phyloP scores from a whole-genome alignment of 257 asterid genomes.

The Nicotiana undulata region DNA sequence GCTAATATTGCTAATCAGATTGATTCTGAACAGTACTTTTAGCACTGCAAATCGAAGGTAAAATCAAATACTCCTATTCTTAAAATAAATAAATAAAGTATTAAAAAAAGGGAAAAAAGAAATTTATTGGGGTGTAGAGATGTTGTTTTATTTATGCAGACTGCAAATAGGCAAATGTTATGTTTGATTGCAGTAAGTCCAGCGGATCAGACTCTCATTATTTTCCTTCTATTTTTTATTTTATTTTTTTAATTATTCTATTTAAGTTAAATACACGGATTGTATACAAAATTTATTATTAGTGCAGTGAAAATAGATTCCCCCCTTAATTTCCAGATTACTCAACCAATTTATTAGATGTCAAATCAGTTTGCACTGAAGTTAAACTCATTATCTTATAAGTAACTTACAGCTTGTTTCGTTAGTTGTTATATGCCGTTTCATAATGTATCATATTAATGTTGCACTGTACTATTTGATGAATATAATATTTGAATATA shows the following conservation, averaged over 20 bases:
- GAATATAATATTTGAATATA: no score
- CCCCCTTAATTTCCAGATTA: no score
- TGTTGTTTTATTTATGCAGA: slow-evolving; percentile 2
- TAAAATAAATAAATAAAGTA: neutral
- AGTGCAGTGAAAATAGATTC: no score
- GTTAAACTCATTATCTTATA: no score
- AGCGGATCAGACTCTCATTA: slow-evolving; percentile 5
- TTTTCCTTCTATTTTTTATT: neutral
- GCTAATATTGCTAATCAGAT: neutral
- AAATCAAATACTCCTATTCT: neutral
- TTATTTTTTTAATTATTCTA: neutral
- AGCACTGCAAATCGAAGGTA: neutral
- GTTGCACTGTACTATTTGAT: no score
- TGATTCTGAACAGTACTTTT: slow-evolving; percentile 3
- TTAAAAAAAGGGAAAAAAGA: neutral
- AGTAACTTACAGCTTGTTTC: no score
- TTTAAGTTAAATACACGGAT: neutral
- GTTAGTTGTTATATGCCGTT: no score
- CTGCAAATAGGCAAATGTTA: neutral
- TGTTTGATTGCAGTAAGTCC: neutral
- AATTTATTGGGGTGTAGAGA: neutral
- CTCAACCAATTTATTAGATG: no score
- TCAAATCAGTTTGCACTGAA: no score
- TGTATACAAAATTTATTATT: neutral
- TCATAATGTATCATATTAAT: no score